Base-by-base conservation (phyloP, 2,329 filamentous ascomycete species). In the Xylaria hypoxylon region DNA sequence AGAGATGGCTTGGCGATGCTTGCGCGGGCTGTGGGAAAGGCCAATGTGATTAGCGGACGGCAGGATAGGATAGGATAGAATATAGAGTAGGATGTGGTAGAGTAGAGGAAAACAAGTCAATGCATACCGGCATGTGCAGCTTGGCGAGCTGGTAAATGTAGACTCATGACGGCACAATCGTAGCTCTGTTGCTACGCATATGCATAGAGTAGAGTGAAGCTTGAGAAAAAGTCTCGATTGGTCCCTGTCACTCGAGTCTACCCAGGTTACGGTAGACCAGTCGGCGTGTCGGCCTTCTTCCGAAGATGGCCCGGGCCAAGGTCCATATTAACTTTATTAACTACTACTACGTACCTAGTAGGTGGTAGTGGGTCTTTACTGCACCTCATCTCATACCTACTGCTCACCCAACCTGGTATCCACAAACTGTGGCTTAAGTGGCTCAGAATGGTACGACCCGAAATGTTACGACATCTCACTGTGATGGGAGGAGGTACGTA, bases 61-160 rank as follows among this genome's bases (percentile, higher is more conserved):
- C 5, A 6, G 33, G 19, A 26, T n/a, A 45, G 15, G 26, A 15
- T 1, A 19, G 35, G 10, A 38, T 38, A 17, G 51, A 52, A 13
- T 24, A 38, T 38, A 17, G 51, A 52, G 17, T 24, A 31, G 56
- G 47, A 4, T 1, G 22, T 22, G 4, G 48, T 61, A 68, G 62
- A 22, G 24, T 26, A 55, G 65, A 68, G 3, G 35, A 26, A 50
- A 75, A 61, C 65, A 55, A 68, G 55, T 24, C 51, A 19, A 45
- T 65, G 70, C 83, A 64, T 84, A 92, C 90, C 87, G 77, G 85
- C 82, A 75, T 83, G 82, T 62, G 85, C 82, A 73, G 90, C 80
- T 81, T 86, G 86, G 82, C 87, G 82, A 74, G 88, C 83, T 72
- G 89, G 88, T 76, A 89, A 80, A 78, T 86, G 85, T 74, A 90